These are phyloP conservation scores for Aspergillus pseudonomiae DNA, from an alignment of 2,329 filamentous ascomycete species.

Conservation along the genomic window DNA sequence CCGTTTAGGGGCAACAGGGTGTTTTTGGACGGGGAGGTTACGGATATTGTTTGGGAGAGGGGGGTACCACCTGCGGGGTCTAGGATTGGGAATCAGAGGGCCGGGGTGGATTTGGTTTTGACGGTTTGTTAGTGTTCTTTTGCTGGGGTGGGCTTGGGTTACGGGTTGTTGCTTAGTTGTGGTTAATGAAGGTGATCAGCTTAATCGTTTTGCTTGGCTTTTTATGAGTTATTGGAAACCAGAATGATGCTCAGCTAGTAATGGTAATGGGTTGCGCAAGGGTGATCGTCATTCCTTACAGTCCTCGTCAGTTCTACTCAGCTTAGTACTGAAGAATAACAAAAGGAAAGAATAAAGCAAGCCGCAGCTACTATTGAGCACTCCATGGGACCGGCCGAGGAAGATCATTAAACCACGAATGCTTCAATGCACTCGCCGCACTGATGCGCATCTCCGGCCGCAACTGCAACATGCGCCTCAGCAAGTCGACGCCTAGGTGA, in stretches of 20 bases:
- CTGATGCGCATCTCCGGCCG: constrained; percentile 85
- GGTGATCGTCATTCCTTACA: not conserved
- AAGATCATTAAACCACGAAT: constrained; percentile 73
- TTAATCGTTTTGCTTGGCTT: not conserved
- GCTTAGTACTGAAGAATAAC: not conserved
- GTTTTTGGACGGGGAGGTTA: constrained; percentile 10
- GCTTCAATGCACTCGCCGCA: constrained; percentile 78
- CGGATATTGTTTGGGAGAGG: constrained; percentile 33
- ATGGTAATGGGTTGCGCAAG: not conserved
- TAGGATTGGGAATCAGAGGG: constrained; percentile 28
- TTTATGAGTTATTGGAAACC: not conserved
- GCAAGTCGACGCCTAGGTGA: constrained; percentile 76
- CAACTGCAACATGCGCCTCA: constrained; percentile 84
- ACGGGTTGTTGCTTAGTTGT: not conserved
- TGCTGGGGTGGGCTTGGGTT: not conserved
- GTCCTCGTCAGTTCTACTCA: not conserved
- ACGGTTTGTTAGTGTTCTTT: constrained; percentile 24
- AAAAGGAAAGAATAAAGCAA: not conserved
- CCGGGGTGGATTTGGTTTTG: constrained; percentile 30
- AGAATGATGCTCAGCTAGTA: not conserved
- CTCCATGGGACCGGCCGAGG: not conserved
- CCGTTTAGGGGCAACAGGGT: constrained; percentile 35
- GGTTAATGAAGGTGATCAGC: not conserved
- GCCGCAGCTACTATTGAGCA: not conserved
- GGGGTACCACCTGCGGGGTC: constrained; percentile 37